Evolutionary conservation across 2,329 filamentous ascomycete genomes (phyloP), one percentile per base, ranked within the genome.

Genomic region (Diplodia seriata): DNA sequence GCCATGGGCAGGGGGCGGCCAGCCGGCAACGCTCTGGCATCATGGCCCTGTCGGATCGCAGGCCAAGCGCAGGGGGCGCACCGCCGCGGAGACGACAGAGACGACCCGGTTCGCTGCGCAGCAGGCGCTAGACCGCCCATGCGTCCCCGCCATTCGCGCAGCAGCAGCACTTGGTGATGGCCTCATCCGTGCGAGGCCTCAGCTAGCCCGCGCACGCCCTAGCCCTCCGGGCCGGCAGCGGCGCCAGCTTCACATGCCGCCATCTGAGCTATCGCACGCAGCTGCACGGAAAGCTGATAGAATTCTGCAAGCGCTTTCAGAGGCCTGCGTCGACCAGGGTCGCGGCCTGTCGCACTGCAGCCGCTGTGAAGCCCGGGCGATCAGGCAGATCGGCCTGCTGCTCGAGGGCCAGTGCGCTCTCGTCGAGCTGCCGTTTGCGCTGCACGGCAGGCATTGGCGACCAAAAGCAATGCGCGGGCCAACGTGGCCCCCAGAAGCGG

Each of bases 231-330:
- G n/a, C 36, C 7, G n/a, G 20, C 55, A 12, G 51, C 51, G 14
- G 12, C 4, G 18, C 15, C 14, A 23, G 40, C 56, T 47, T 49
- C 56, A 49, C 56, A 61, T 61, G 56, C 55, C 55, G 54, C 54
- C 54, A 56, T 61, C 56, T 61, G 56, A 61, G 56, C 56, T 61
- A 61, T 61, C 56, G 40, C 56, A 61, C 56, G 56, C 36, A 43
- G 56, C 56, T 61, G 56, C 56, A 61, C 56, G 7, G 56, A 61
- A 61, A 61, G 56, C 56, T 61, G 56, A 61, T 61, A 33, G 56
- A 61, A 61, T 61, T 61, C 56, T 38, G 61, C 61, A 64, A 63
- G 61, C 61, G 47, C 61, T 64, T 64, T 54, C 61, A 64, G 49
- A 26, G 47, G 47, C 47, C 61, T 61, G 56, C 56, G 56, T 61